Evolutionary conservation across 495 filamentous ascomycete genomes (phyloP).

Genomic region (Hapsidospora chrysogenum): DNA sequence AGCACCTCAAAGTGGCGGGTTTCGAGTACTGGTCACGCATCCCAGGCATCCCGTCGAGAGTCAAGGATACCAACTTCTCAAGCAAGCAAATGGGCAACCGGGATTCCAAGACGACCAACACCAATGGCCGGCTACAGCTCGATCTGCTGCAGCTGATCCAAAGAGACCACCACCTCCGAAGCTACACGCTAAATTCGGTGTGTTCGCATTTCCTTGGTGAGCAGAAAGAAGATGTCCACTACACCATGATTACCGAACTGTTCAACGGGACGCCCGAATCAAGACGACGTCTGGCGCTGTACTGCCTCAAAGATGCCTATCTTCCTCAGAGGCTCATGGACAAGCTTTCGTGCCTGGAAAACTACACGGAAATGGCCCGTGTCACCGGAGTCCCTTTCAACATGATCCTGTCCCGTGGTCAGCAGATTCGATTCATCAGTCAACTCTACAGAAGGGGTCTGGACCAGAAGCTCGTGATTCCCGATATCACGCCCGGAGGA

Average conservation of each 20-base stretch:
- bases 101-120: slow-evolving; percentile 86
- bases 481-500: slow-evolving; percentile 50
- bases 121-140: slow-evolving; percentile 81
- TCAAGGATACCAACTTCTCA: slow-evolving; percentile 69
- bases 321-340: slow-evolving; percentile 90
- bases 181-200: slow-evolving; percentile 95
- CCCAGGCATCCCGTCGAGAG: slow-evolving; percentile 40
- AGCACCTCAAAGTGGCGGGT: slow-evolving; percentile 51
- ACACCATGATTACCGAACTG: slow-evolving; percentile 97
- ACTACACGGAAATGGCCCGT: slow-evolving; percentile 99
- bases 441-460: slow-evolving; percentile 91
- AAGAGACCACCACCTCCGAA: slow-evolving; percentile 83
- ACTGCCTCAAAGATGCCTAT: slow-evolving; percentile 97
- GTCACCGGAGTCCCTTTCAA: slow-evolving; percentile 98
- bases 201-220: slow-evolving; percentile 93
- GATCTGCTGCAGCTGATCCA: slow-evolving; percentile 89
- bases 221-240: slow-evolving; percentile 97
- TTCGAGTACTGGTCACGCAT: slow-evolving; percentile 84
- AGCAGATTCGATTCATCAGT: slow-evolving; percentile 96
- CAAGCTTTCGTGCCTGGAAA: slow-evolving; percentile 92
- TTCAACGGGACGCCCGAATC: slow-evolving; percentile 92
- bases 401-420: slow-evolving; percentile 76
- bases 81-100: slow-evolving; percentile 99
- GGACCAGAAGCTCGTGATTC: slow-evolving; percentile 85
- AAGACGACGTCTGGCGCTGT: slow-evolving; percentile 75